Base-by-base conservation (phyloP, 2,329 filamentous ascomycete genomes). In the Helotiales sp. region DNA sequence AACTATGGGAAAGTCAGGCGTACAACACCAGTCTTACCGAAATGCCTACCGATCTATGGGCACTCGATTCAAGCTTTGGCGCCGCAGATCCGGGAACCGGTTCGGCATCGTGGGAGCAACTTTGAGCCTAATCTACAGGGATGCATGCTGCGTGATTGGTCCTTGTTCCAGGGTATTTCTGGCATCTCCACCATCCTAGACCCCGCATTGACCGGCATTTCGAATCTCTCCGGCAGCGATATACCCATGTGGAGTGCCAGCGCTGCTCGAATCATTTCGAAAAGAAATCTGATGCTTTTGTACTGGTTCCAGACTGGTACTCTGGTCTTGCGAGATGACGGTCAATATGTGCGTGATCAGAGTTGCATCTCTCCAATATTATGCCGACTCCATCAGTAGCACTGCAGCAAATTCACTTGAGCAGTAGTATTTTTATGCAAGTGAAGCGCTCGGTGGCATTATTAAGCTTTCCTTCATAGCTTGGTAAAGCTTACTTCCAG, bases 1-100 rank as follows among this genome's bases (percentile, higher is more conserved):
- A 64, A 38, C 25, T 62, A 3, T 66, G 62, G 60, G 62, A 66
- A 53, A 60, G 44, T 8, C 57, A 58, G 25, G 57, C 61, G 31
- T 49, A 54, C 25, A 59, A 58, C 44, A 58, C 40, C 27, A 52
- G 46, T 30, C 44, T 55, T 22, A 34, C 30, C 12, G 52, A 50
- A 13, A 55, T 51, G 2, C 49, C 57, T n/a, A 55, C 57, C 15
- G 57, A 62, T 15, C 15, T 54, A 5, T 56, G 59, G 61, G 59
- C 55, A 36, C 56, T 58, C 22, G 58, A 63, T 40, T 33, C 51
- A n/a, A 53, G 38, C 38, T 17, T 53, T 9, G n/a, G 22, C 4
- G 44, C 33, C 15, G 27, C 12, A 24, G 51, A 53, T 34, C 38
- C 38, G 15, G 25, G 25, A 33, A 8, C 36, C 10, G 34, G 27